These are phyloP conservation scores for Pythium aphanidermatum DNA, from an alignment of 352 stramenopile species.

Conservation along the genomic window DNA sequence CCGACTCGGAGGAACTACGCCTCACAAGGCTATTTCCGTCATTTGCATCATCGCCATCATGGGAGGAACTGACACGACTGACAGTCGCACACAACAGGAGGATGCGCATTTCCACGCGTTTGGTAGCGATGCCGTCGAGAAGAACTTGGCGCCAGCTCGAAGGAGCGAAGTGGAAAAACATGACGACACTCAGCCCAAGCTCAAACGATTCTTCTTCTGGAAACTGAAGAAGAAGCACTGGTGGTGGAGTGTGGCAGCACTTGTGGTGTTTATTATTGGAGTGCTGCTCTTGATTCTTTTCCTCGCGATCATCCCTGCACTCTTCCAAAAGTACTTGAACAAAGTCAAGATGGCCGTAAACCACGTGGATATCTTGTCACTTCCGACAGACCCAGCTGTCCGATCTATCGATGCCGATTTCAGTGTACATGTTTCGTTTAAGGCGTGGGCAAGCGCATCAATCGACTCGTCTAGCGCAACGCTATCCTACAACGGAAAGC, in stretches of 20 bases:
- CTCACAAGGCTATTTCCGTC: too few relatives aligned
- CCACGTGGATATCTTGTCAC: conserved; percentile 53
- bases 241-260: conserved; percentile 27
- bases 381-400: conserved; percentile 22
- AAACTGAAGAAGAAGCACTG: conserved; percentile 47
- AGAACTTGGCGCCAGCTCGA: too few relatives aligned
- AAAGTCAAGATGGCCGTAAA: conserved; percentile 51
- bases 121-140: too few relatives aligned
- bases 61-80: too few relatives aligned
- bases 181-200: neutral
- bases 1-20: too few relatives aligned
- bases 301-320: conserved; percentile 41
- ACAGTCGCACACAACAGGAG: too few relatives aligned
- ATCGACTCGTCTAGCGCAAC: conserved; percentile 48
- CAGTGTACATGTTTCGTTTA: conserved; percentile 45
- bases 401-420: conserved; percentile 40
- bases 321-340: conserved; percentile 62
- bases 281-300: conserved; percentile 61
- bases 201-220: conserved; percentile 44
- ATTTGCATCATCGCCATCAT: too few relatives aligned
- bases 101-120: too few relatives aligned
- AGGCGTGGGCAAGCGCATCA: conserved; percentile 28
- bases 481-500: conserved; percentile 33
- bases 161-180: too few relatives aligned
- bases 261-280: conserved; percentile 34